Conservation (phyloP, 148 eudicot species). For the Cornus kousa region DNA sequence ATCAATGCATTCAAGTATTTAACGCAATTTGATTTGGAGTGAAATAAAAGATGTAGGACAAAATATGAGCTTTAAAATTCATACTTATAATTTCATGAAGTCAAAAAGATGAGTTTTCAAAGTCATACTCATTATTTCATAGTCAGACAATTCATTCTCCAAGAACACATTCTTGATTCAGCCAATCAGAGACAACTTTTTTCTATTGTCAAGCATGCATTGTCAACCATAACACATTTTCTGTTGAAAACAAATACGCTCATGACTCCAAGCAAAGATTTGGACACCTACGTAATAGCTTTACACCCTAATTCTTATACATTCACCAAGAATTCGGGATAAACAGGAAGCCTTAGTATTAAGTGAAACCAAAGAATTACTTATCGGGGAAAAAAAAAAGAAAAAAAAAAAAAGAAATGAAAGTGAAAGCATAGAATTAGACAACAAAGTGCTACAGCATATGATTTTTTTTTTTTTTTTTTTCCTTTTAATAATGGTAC, state of each 20-base stretch:
- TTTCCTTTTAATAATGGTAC: not conserved
- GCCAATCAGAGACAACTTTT: not conserved
- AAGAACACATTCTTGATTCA: not conserved
- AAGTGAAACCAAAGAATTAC: too few species aligned
- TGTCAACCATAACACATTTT: not conserved
- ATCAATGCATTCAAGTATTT: too few species aligned
- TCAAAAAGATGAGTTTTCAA: not conserved
- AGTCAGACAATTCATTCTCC: not conserved
- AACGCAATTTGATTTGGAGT: too few species aligned
- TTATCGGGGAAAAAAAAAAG: too few species aligned
- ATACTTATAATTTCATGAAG: not conserved
- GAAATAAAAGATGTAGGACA: too few species aligned
- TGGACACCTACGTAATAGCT: not conserved
- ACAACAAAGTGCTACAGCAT: not conserved
- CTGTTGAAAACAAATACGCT: not conserved
- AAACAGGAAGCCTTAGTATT: too few species aligned
- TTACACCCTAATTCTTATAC: not conserved
- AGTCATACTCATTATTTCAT: not conserved
- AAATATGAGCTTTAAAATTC: not conserved
- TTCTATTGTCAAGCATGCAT: not conserved
- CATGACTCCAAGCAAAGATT: not conserved
- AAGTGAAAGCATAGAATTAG: too few species aligned
- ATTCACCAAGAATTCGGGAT: not conserved
- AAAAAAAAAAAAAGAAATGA: too few species aligned
- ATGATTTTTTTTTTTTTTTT: too few species aligned